Conservation (phyloP, 345 rosid genomes). For the Populus deltoides region DNA sequence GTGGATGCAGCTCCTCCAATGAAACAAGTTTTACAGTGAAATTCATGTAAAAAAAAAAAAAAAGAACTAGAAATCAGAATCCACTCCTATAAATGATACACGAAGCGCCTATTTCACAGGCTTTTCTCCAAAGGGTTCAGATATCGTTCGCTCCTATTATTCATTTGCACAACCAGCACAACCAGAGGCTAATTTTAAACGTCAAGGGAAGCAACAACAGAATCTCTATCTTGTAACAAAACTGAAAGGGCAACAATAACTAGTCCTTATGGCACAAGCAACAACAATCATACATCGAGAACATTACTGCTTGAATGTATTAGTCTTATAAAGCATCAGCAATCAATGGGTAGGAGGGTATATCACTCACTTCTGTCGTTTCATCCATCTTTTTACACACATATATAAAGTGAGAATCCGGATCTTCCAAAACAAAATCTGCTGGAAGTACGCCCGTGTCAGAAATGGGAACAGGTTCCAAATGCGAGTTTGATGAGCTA, state of each 20-base stretch:
- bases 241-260: slow-evolving; percentile 4
- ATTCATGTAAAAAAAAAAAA: neutral
- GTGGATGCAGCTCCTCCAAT: neutral
- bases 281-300: slow-evolving; percentile 13
- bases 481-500: slow-evolving; percentile 41
- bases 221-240: slow-evolving; percentile 7
- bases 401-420: slow-evolving; percentile 87
- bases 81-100: neutral
- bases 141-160: neutral
- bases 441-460: slow-evolving; percentile 64
- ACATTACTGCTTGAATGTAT: neutral
- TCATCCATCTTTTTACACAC: slow-evolving; percentile 62
- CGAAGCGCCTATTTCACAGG: neutral
- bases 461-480: slow-evolving; percentile 66
- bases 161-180: neutral
- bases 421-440: slow-evolving; percentile 76
- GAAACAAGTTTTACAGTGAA: neutral
- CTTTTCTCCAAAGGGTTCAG: neutral
- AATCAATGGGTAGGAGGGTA: slow-evolving; percentile 42
- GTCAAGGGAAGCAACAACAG: neutral
- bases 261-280: slow-evolving; percentile 19
- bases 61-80: neutral
- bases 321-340: slow-evolving; percentile 28
- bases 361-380: slow-evolving; percentile 20
- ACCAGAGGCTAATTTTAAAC: neutral